Evolutionary conservation across 495 filamentous ascomycete genomes (phyloP), one percentile per base, ranked within the genome.

Genomic region (Chaetomium cochliodes): DNA sequence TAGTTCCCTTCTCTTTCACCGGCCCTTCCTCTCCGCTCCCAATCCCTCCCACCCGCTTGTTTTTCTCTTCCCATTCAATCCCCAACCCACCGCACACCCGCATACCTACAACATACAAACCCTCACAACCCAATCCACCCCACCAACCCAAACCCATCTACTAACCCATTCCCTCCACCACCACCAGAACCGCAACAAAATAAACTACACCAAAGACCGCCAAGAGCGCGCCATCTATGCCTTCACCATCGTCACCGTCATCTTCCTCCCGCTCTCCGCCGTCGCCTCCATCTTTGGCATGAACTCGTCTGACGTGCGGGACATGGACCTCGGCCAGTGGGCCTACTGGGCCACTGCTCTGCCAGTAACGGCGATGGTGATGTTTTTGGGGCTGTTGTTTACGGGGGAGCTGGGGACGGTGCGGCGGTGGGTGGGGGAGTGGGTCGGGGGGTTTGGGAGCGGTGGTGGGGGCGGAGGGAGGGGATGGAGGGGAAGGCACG

Each of bases 201-300:
- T 79, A 30, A 70, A 76, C 55, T 66, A 65, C 23, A 79, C 71
- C 56, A 78, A 78, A 55, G 77, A 80, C 66, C 70, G 72, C 26
- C 78, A 81, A 72, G 79, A 84, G 49, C 74, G 78, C 22, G 76
- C 80, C 16, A 76, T 85, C 39, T 84, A 82, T 66, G 81, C 49
- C 11, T 88, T 88, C 65, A 88, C 86, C 23, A 82, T 86, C 16
- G 86, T 87, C 68, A 87, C 83, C 2, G 80, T 88, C 50, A 81
- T 87, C 37, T 87, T 87, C 73, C 72, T 88, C 6, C 86, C 86
- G 3, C 74, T 88, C 0, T 84, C 80, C 11, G 86, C 87, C 73
- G 85, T 88, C 69, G 85, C 86, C 3, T 82, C 80, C 41, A 76
- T 87, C 2, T 87, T 87, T 58, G 85, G 85, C 41, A 86, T 87